Evolutionary conservation across 164 flowering plant species (phyloP), one percentile per base, ranked within the genome.

Genomic region (Tinospora cordifolia): DNA sequence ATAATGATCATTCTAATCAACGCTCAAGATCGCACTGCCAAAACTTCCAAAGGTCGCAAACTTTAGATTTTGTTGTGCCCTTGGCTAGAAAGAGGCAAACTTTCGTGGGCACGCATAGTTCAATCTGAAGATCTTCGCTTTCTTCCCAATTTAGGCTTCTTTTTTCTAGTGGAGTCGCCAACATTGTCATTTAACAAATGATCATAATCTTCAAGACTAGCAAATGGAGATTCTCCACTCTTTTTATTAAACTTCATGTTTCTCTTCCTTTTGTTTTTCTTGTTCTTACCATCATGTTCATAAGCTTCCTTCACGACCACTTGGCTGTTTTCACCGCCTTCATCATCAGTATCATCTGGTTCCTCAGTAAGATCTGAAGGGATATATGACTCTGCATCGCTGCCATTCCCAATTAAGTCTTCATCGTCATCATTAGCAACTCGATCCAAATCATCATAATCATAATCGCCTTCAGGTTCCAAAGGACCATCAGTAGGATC

Each of bases 191-290:
- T 78, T 62, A 89, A 38, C 77, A 94, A 58, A 81, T 92, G 95
- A 59, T 84, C 83, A 66, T 89, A 94, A 0, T 94, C 97, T 63
- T 92, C 97, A n/a, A 85, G 76, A 69, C 92, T 90, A 3, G 97
- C 98, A 79, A 91, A 94, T n/a, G 97, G 92, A 3, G 98, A 90
- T 6, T 72, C 84, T 0, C 78, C 77, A 40, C 71, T 49, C 75
- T 76, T 83, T 46, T 73, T 78, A 30, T 72, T 67, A 9, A 77
- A 25, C 70, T 86, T 87, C 36, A 81, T 62, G 71, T 85, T 91
- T 46, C 84, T 72, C 72, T 85, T 84, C 72, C 72, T 77, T 7
- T 67, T 51, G 0, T 68, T 66, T 10, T 44, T 21, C 15, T 25
- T 17, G 15, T 62, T 65, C 0, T 74, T 74, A 34, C 72, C 78